phyloP scores from a whole-genome alignment of 2,329 filamentous ascomycete species.

The Trichophyton equinum region DNA sequence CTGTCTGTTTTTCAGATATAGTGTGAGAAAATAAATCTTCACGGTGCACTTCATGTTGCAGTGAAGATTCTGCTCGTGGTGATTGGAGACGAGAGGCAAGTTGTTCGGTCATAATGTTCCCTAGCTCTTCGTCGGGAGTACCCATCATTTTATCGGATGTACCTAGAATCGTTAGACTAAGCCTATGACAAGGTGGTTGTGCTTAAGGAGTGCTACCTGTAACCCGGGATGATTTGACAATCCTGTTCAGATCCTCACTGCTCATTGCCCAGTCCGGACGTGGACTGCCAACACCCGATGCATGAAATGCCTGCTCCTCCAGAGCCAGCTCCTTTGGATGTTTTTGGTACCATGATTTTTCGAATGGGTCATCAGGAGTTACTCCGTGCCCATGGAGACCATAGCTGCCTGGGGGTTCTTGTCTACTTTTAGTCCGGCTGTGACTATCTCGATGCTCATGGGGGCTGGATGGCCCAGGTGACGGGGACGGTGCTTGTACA shows the following conservation, averaged over 20 bases:
- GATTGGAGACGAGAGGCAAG: slow-evolving; percentile 65
- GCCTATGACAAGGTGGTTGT: not conserved
- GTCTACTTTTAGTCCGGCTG: slow-evolving; percentile 58
- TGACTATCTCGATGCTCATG: slow-evolving; percentile 42
- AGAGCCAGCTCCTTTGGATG: slow-evolving; percentile 66
- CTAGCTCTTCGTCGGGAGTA: slow-evolving; percentile 82
- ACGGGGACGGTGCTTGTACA: slow-evolving; percentile 85
- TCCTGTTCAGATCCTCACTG: slow-evolving; percentile 78
- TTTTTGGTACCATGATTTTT: slow-evolving; percentile 85
- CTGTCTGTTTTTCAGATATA: slow-evolving; percentile 34
- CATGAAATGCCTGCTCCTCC: slow-evolving; percentile 59
- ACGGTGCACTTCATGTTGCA: not conserved
- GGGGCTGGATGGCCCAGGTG: slow-evolving; percentile 36
- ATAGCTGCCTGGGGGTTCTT: slow-evolving; percentile 79
- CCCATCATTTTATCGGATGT: slow-evolving; percentile 50
- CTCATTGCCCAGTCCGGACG: slow-evolving; percentile 72
- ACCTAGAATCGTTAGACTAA: slow-evolving; percentile 38
- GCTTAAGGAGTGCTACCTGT: slow-evolving; percentile 22
- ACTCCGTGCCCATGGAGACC: slow-evolving; percentile 81
- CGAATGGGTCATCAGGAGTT: slow-evolving; percentile 63
- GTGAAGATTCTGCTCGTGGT: slow-evolving; percentile 31
- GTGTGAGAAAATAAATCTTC: not conserved
- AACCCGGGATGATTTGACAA: slow-evolving; percentile 59
- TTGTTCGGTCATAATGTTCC: slow-evolving; percentile 75
- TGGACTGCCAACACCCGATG: slow-evolving; percentile 44